Percentiles rank a stretch among this genome's conserved stretches.
Evolutionary conservation across 768 basidiomycete species (phyloP).

Genomic region (Russula earlei): DNA sequence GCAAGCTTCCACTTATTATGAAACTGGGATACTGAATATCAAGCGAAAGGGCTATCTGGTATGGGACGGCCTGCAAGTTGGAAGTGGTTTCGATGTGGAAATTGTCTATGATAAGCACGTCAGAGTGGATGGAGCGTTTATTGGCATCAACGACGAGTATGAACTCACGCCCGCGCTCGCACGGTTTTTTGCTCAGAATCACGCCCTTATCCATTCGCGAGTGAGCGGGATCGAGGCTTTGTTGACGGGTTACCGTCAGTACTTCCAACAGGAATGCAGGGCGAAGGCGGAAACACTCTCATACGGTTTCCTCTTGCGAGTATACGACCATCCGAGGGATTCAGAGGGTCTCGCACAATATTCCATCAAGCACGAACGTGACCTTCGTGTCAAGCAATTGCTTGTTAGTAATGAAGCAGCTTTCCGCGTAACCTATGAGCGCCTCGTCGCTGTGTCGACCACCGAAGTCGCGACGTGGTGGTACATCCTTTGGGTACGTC

Average conservation of each 20-base stretch:
- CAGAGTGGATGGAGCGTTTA: slow-evolving; percentile 37
- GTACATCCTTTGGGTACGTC: slow-evolving; percentile 68
- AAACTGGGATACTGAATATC: slow-evolving; percentile 40
- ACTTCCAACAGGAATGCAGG: slow-evolving; percentile 38
- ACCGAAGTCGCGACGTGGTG: slow-evolving; percentile 57
- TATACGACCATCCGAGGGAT: slow-evolving; percentile 49
- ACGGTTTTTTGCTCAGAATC: slow-evolving; percentile 52
- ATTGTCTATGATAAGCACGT: slow-evolving; percentile 49
- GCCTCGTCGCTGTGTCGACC: slow-evolving; percentile 40
- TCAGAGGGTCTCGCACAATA: slow-evolving; percentile 36
- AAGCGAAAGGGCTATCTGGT: slow-evolving; percentile 42
- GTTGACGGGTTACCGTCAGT: slow-evolving; percentile 43
- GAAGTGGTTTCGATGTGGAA: slow-evolving; percentile 58
- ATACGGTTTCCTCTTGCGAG: slow-evolving; percentile 51
- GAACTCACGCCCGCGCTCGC: slow-evolving; percentile 54
- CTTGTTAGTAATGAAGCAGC: slow-evolving; percentile 37
- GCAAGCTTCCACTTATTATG: slow-evolving; percentile 37
- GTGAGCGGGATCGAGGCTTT: slow-evolving; percentile 37
- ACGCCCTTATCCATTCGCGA: slow-evolving; percentile 36
- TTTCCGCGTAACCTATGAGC: slow-evolving; percentile 43
- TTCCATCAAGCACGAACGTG: slow-evolving; percentile 40
- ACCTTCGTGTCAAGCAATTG: slow-evolving; percentile 45
- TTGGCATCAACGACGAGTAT: slow-evolving; percentile 59
- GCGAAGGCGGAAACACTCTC: slow-evolving; percentile 47
- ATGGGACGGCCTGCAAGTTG: slow-evolving; percentile 47